phyloP scores from a whole-genome alignment of 345 rosid genomes.

The Camelina neglecta region DNA sequence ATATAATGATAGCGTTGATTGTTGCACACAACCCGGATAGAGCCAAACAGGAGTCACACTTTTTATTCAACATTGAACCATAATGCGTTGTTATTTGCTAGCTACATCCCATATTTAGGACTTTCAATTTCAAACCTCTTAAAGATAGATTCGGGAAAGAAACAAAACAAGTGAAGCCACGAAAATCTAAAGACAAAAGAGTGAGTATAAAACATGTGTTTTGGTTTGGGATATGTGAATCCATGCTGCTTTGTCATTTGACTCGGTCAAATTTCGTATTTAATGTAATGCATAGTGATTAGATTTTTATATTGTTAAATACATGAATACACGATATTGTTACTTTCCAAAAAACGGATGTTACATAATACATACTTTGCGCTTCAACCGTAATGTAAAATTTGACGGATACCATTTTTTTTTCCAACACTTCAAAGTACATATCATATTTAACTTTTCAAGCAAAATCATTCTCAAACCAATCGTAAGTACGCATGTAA shows the following conservation, averaged over 20 bases:
- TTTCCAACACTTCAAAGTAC: too few relatives aligned
- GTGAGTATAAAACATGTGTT: constrained; percentile 42
- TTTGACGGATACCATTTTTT: neutral
- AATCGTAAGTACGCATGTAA: constrained; percentile 34
- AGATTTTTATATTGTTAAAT: neutral
- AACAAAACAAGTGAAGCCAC: constrained; percentile 35
- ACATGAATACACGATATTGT: neutral
- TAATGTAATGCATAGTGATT: constrained; percentile 5
- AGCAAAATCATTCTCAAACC: constrained; percentile 27
- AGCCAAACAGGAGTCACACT: constrained; percentile 32
- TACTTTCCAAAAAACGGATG: neutral
- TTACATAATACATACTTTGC: neutral
- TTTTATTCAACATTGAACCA: constrained; percentile 29
- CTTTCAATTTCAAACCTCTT: neutral
- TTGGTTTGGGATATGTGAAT: constrained; percentile 36
- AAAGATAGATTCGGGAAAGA: constrained; percentile 27
- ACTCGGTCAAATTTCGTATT: constrained; percentile 39
- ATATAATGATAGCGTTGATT: constrained; percentile 10
- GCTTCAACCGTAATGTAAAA: constrained; percentile 5
- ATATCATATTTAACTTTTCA: constrained; percentile 32
- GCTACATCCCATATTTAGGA: constrained; percentile 18
- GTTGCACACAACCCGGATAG: constrained; percentile 31
- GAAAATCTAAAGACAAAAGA: constrained; percentile 43
- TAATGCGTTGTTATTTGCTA: constrained; percentile 13
- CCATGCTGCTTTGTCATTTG: constrained; percentile 31